phyloP scores from a whole-genome alignment of 768 basidiomycete genomes.

The Xerocomellus intermedius region DNA sequence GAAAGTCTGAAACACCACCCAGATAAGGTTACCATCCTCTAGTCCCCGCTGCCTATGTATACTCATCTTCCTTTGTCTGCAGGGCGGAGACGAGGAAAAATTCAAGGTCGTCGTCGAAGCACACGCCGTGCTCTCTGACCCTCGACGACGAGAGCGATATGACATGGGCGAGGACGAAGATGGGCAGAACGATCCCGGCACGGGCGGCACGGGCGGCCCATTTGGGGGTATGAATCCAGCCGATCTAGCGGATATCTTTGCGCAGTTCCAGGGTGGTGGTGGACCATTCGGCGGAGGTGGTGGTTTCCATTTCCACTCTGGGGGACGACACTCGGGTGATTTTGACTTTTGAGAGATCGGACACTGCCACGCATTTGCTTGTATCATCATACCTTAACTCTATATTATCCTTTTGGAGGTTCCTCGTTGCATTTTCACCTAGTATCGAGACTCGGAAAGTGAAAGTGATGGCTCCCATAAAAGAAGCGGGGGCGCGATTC shows the following conservation, averaged over 20 bases:
- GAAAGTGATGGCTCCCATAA: no score
- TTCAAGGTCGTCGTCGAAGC: constrained; percentile 91
- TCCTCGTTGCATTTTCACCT: background rate
- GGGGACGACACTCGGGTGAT: constrained; percentile 7
- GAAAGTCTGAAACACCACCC: constrained; percentile 86
- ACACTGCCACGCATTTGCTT: background rate
- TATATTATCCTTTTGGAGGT: background rate
- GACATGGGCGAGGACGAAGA: constrained; percentile 84
- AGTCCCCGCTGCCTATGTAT: background rate
- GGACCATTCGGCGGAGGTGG: constrained; percentile 32
- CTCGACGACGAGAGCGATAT: constrained; percentile 68
- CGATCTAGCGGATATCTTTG: constrained; percentile 63
- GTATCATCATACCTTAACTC: constrained; percentile 10
- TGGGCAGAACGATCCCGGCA: constrained; percentile 47
- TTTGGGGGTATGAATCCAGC: constrained; percentile 40
- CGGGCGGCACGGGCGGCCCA: constrained; percentile 43
- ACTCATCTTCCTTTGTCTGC: constrained; percentile 10
- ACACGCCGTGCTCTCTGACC: constrained; percentile 77
- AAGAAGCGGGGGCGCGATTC: no score
- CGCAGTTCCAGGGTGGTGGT: constrained; percentile 55
- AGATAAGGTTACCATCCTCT: constrained; percentile 57
- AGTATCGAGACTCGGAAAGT: background rate
- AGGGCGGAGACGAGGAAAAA: constrained; percentile 94
- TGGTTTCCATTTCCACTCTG: constrained; percentile 31
- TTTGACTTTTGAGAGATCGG: constrained; percentile 19